Evolutionary conservation across 805 yeast genomes (phyloP), one percentile per base, ranked within the genome.

Genomic region (Pichia paraexigua): DNA sequence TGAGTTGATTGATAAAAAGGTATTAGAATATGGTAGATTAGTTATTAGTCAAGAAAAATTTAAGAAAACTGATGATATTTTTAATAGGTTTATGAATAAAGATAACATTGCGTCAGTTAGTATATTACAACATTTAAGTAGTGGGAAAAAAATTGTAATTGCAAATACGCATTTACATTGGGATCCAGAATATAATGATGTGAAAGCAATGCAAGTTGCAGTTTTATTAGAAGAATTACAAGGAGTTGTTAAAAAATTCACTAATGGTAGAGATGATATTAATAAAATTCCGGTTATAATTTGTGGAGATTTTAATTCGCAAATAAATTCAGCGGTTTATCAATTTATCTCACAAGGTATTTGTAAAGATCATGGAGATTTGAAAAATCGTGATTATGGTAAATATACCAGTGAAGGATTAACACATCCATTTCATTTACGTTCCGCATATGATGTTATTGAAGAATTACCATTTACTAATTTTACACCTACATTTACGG

Each of bases 101-200:
- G 99, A 94, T 69, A 89, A 94, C 62, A 82, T 94, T 62, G 98
- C 97, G 9, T 72, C 87, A 47, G 79, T 89, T 46, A 72, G 86
- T 17, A 78, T 83, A 51, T 77, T 94, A 58, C 89, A 87, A 63
- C 94, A 87, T 62, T 66, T 74, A 35, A 77, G 76, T 50, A 79
- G 91, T 7, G 89, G 91, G 18, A 86, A 84, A 64, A 77, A 78
- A 56, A 69, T 92, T 40, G 75, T 87, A 58, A 74, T 89, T 39
- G 90, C 87, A 4, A 92, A 90, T 62, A 92, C 98, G 0, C 99
- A 94, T 75, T 79, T 94, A 66, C 97, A 92, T 67, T 94, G 99
- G 98, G 97, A 94, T 72, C 99, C 99, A 5, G 88, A 87, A 47
- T 87, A 83, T 64, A 88, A 88, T 65, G 99, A 94, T 70, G 99